A percentile compares a stretch with the other conserved stretches of the same genome.
phyloP scores from a whole-genome alignment of 179 eudicot genomes.

The Drosera spatulata region DNA sequence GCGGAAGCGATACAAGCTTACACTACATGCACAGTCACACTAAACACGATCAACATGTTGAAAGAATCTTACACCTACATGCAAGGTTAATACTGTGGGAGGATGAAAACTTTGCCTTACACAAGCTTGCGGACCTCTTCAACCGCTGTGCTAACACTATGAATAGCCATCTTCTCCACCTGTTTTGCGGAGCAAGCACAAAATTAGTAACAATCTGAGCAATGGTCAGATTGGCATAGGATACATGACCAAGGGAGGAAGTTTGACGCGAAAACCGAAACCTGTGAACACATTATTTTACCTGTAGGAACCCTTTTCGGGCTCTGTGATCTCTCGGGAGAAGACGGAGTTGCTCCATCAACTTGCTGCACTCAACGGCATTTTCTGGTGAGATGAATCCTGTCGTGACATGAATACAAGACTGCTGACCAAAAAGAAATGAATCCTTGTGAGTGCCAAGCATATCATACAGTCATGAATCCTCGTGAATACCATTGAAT shows the following conservation, averaged over 20 bases:
- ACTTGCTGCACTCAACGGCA: conserved; percentile 56
- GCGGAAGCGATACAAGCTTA: too few relatives aligned
- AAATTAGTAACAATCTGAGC: not conserved
- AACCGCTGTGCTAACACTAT: conserved; percentile 55
- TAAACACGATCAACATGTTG: too few relatives aligned
- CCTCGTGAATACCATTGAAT: not conserved
- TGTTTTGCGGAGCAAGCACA: conserved; percentile 11
- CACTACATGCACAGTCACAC: too few relatives aligned
- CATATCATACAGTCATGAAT: too few relatives aligned
- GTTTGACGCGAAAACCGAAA: not conserved
- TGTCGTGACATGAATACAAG: conserved; percentile 56
- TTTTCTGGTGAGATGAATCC: conserved; percentile 90
- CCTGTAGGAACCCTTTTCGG: conserved; percentile 53
- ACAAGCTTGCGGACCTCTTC: conserved; percentile 43
- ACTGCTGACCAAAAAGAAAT: conserved; percentile 26
- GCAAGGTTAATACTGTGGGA: too few relatives aligned
- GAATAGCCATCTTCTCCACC: conserved; percentile 76
- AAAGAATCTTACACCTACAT: too few relatives aligned
- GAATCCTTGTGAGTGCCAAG: too few relatives aligned
- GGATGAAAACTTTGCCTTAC: not conserved
- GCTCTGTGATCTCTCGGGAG: conserved; percentile 80
- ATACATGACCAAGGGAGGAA: not conserved
- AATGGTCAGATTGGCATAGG: not conserved
- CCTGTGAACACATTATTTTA: conserved; percentile 8
- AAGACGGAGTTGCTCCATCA: conserved; percentile 55